Base-by-base conservation (phyloP, 2,329 filamentous ascomycete species). In the Nemania sp. region DNA sequence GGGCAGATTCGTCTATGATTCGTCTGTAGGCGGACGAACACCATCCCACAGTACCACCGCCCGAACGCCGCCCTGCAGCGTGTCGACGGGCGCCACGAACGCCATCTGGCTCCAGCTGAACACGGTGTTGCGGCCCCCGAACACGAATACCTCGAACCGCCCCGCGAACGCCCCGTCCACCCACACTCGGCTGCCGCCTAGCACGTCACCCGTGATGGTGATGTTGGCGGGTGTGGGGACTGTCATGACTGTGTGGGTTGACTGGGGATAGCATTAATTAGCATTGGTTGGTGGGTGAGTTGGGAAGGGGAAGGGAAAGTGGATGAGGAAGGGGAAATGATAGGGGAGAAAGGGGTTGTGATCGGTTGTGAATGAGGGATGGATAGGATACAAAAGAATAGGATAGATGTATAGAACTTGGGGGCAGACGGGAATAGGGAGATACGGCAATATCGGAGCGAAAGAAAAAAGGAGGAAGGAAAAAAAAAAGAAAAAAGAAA, bases 31-130 rank as follows among this genome's bases (percentile, higher is more conserved):
- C 26, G 26, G 3, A 18, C 43, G 62, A 22, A 67, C 32, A 8
- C 66, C 63, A 27, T 69, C 66, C 58, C 41, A 49, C 35, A 70
- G 45, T 10, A 15, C 62, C n/a, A 73, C 27, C 6, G 24, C 57
- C 47, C 67, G n/a, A 2, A 73, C 32, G 18, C 67, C 71, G 7
- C 68, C 73, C 13, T 53, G 20, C 5, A 76, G 13, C 1, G 24
- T 58, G 7, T 84, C 78, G 43, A 87, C 64, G 0, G 85, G 85
- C 8, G 85, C 85, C 13, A 86, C 85, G 72, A 87, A 82, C 0
- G 85, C 85, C 85, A 87, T 88, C 73, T 86, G 85, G 67, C 82
- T 86, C 86, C 85, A 87, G 35, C 84, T 86, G 54, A 86, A 84
- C 55, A 82, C 66, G 7, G 79, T 82, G 64, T 88, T 87, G 35